Evolutionary conservation across 2,329 filamentous ascomycete species (phyloP).

Genomic region (Xylariaceae sp.): DNA sequence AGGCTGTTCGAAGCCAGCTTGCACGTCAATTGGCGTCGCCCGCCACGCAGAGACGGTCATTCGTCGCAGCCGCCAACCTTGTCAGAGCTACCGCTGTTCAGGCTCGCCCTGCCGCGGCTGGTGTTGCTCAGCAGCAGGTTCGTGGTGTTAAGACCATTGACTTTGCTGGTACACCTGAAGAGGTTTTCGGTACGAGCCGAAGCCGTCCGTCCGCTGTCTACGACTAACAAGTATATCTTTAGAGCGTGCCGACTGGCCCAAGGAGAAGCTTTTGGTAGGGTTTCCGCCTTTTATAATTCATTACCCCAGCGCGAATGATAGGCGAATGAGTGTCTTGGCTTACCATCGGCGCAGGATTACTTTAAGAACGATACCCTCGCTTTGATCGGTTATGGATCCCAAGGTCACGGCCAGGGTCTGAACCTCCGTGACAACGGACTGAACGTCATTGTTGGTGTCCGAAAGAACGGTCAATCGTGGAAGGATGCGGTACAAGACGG

Average conservation of each 20-base stretch:
- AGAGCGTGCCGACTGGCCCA: constrained; percentile 98
- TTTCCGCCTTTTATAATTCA: constrained; percentile 18
- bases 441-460: constrained; percentile 97
- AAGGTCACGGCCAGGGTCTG: constrained; percentile 97
- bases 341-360: constrained; percentile 64
- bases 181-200: constrained; percentile 71
- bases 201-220: neutral
- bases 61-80: constrained; percentile 56
- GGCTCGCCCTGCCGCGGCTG: constrained; percentile 46
- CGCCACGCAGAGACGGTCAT: constrained; percentile 58
- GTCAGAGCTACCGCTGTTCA: constrained; percentile 50
- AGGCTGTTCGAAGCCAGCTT: constrained; percentile 60
- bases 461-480: constrained; percentile 98
- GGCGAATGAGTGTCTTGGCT: constrained; percentile 17
- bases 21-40: constrained; percentile 61
- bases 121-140: constrained; percentile 55
- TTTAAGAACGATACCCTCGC: constrained; percentile 99
- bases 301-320: neutral
- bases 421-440: constrained; percentile 99
- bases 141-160: constrained; percentile 98
- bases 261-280: constrained; percentile 93
- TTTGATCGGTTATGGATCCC: constrained; percentile 96
- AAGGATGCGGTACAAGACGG: constrained; percentile 95
- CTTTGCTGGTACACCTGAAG: constrained; percentile 93
- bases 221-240: constrained; percentile 31